Evolutionary conservation across 345 rosid genomes (phyloP), one percentile per base, ranked within the genome.

Genomic region (Iberis pinnata): DNA sequence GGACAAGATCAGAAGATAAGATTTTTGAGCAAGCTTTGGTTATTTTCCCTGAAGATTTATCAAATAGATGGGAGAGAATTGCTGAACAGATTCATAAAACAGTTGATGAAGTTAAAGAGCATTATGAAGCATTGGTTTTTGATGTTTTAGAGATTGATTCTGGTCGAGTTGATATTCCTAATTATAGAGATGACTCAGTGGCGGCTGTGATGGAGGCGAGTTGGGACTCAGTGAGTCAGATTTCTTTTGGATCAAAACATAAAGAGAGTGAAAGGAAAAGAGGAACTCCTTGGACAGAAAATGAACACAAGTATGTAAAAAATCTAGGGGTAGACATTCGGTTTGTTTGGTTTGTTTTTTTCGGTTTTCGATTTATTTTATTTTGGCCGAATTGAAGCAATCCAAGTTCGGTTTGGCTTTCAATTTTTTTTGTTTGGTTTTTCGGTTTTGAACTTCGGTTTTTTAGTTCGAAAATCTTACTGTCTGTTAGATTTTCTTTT

Each of bases 1-100:
- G 97, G 97, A 76, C 62, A 18, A 80, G 86, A 2, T 6, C 56
- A 0, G 87, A 89, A 25, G 92, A 89, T 65, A 89, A 89, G 80
- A 12, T 58, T 8, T 89, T 89, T 31, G 97, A 89, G 71, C 53
- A 58, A 17, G 85, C 85, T 6, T 68, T 89, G 46, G 83, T 85
- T 0, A 3, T 29, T 31, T 73, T 73, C 2, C 78, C 92, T 0
- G 97, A 89, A 13, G 80, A 56, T 6, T 60, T 37, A 5, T 74
- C 80, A 1, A 71, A 81, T 47, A 83, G 89, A 5, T 89, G 97
- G 97, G 75, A 67, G 35, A 69, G 41, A 27, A 84, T 88, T 20
- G 89, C 79, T 9, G 65, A 63, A 1, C 63, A 43, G 47, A 51
- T 87, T 4, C 82, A 82, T 0, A 78, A 77, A 69, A 47, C 87